Conservation (phyloP, 2,329 filamentous ascomycete species). For the Aspergillus texensis region DNA sequence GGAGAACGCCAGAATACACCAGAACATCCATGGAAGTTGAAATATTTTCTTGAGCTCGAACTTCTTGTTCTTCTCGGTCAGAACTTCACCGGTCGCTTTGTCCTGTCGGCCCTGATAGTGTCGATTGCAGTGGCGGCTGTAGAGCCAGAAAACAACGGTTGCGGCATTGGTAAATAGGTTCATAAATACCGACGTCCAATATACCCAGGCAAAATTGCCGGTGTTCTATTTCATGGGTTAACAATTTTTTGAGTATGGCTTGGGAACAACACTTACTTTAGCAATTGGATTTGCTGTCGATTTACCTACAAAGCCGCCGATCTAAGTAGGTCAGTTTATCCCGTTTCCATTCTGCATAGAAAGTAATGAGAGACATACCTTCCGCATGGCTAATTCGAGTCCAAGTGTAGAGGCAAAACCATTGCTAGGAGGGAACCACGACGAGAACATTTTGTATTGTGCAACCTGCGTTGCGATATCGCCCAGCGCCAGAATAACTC, state of each 20-base stretch:
- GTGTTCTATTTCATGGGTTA: constrained; percentile 45
- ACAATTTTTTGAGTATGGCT: background rate
- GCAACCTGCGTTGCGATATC: constrained; percentile 67
- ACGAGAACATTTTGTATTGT: constrained; percentile 67
- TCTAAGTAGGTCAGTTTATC: constrained; percentile 25
- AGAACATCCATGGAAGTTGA: constrained; percentile 62
- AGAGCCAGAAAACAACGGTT: constrained; percentile 58
- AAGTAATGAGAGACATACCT: constrained; percentile 30
- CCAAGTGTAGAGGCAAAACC: constrained; percentile 65
- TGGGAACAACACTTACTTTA: constrained; percentile 28
- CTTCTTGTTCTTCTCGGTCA: constrained; percentile 63
- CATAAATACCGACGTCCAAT: constrained; percentile 67
- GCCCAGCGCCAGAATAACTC: constrained; percentile 60
- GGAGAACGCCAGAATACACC: constrained; percentile 58
- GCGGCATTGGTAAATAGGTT: constrained; percentile 64
- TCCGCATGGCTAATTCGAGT: constrained; percentile 63
- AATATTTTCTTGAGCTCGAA: constrained; percentile 60
- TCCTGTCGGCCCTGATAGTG: constrained; percentile 54
- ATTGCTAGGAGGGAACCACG: constrained; percentile 64
- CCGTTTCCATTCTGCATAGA: background rate
- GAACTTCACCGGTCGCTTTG: constrained; percentile 59
- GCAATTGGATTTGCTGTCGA: constrained; percentile 63
- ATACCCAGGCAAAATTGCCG: constrained; percentile 64
- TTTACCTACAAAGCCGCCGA: constrained; percentile 64
- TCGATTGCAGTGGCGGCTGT: constrained; percentile 55